Conservation (phyloP, 2,329 filamentous ascomycete genomes). For the Aspergillus quadrilineatus region DNA sequence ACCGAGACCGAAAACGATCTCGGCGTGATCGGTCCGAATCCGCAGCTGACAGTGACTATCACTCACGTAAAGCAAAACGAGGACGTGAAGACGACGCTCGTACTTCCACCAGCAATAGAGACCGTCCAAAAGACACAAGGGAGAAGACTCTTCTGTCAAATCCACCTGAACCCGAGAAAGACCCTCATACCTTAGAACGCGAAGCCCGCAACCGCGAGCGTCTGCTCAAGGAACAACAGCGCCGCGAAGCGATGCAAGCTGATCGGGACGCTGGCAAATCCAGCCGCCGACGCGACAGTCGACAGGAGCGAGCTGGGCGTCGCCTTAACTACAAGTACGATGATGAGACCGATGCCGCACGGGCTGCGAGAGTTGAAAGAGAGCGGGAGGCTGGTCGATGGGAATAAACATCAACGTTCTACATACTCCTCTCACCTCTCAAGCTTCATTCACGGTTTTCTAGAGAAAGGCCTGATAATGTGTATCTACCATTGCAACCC, state of each 20-base stretch:
- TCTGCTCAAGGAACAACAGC: conserved; percentile 65
- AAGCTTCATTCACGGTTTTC: neutral
- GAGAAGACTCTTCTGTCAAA: conserved; percentile 7
- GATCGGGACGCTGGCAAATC: conserved; percentile 29
- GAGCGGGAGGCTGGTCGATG: conserved; percentile 41
- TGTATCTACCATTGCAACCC: neutral
- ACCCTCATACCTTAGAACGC: conserved; percentile 73
- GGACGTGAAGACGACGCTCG: conserved; percentile 31
- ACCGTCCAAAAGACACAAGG: conserved; percentile 20
- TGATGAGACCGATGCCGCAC: conserved; percentile 39
- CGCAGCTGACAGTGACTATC: conserved; percentile 31
- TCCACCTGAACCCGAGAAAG: conserved; percentile 49
- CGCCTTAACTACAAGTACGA: conserved; percentile 52
- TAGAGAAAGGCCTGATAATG: neutral
- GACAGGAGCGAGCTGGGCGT: conserved; percentile 36
- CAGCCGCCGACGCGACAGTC: conserved; percentile 35
- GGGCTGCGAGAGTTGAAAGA: conserved; percentile 37
- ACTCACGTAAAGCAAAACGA: conserved; percentile 38
- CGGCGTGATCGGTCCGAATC: conserved; percentile 43
- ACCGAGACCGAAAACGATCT: conserved; percentile 35
- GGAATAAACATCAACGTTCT: conserved; percentile 13
- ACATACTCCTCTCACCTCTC: neutral
- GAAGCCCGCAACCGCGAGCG: conserved; percentile 64
- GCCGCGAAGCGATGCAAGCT: conserved; percentile 52
- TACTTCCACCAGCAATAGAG: conserved; percentile 20